Evolutionary conservation across 768 basidiomycete genomes (phyloP), one percentile per base, ranked within the genome.

Genomic region (Hygrocybe coccinea): DNA sequence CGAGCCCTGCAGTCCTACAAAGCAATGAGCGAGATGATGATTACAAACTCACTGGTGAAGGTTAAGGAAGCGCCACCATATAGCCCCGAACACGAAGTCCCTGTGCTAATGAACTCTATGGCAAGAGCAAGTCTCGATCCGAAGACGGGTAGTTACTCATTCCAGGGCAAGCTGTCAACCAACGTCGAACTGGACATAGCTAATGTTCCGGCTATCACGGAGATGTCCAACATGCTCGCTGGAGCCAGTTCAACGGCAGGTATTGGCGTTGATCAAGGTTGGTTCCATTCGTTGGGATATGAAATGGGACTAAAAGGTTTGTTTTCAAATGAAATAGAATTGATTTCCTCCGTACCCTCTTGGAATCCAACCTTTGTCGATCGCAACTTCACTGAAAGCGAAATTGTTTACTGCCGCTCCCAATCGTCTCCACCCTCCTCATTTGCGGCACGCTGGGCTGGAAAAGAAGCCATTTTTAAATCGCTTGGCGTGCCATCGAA

Each of bases 401-500:
- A 99, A 74, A 81, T 87, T 61, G 73, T 79, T 10, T 97, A 98
- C 77, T 97, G 95, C 73, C 78, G 74, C 50, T 63, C 80, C n/a
- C 93, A 97, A 64, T 86, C 95, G 2, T 90, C 89, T 47, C 84
- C 91, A 15, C 71, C 81, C 1, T 88, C 97, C 7, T 97, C 95
- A 2, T 94, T 97, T 67, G 95, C 97, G 19, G 95, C 90, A 35
- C 89, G 95, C 54, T 99, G 97, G 95, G 90, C 83, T 25, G 95
- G 92, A 50, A 99, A 98, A 73, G 97, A 98, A 70, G 95, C 95
- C 2, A 84, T 89, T 52, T 97, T 98, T 85, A 98, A 98, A 76
- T 89, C 93, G 4, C 80, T 99, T 1, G 89, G 91, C 19, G 87
- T 93, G 43, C 74, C 85, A 17, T 93, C 91, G 3, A 89, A 91